These are phyloP conservation scores for Globisporangium orthogonon DNA, from an alignment of 352 stramenopile species.

Conservation along the genomic window DNA sequence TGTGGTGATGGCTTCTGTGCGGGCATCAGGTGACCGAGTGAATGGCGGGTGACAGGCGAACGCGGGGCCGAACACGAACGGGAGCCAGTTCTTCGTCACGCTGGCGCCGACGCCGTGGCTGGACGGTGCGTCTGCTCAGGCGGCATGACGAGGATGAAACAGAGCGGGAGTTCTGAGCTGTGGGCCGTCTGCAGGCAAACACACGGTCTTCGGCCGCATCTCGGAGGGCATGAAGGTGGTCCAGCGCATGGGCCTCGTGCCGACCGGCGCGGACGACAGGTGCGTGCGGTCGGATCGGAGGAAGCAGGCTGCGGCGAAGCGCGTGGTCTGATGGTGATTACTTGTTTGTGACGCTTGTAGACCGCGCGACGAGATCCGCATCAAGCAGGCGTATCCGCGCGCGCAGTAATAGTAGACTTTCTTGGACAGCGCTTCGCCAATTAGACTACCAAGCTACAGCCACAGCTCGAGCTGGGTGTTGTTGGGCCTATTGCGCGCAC, in stretches of 20 bases:
- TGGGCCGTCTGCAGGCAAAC: conserved; percentile 53
- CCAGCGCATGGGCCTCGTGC: conserved; percentile 88
- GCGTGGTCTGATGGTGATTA: no score
- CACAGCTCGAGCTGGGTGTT: no score
- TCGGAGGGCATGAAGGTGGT: conserved; percentile 91
- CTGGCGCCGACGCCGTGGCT: conserved; percentile 91
- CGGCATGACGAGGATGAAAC: background rate
- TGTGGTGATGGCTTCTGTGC: no score
- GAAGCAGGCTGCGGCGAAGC: no score
- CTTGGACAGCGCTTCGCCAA: background rate
- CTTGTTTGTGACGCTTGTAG: conserved; percentile 15
- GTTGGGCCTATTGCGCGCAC: no score
- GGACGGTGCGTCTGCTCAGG: conserved; percentile 50
- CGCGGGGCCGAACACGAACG: conserved; percentile 88
- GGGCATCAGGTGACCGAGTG: background rate
- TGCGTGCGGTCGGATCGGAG: conserved; percentile 13
- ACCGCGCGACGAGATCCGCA: conserved; percentile 72
- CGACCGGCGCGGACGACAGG: conserved; percentile 84
- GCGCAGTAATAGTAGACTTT: conserved; percentile 27
- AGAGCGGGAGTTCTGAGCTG: background rate
- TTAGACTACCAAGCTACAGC: no score
- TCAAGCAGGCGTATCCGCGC: conserved; percentile 60
- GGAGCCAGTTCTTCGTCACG: conserved; percentile 94
- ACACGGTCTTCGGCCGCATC: conserved; percentile 92
- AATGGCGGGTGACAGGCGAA: conserved; percentile 53